These are phyloP conservation scores for Yamadazyma dendronema DNA, from an alignment of 1,139 yeast genomes.

Conservation along the genomic window DNA sequence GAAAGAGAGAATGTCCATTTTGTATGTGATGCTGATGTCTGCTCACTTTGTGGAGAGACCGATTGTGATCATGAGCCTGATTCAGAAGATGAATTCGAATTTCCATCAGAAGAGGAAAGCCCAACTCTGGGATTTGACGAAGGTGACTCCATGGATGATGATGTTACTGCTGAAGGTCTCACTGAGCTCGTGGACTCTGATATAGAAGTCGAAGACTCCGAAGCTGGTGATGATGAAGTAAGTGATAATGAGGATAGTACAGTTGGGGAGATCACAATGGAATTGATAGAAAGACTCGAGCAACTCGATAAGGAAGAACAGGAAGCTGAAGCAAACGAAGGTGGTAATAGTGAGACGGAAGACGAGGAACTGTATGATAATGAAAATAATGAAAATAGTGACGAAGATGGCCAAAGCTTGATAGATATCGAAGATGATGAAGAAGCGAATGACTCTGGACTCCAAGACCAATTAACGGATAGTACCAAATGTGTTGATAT, in stretches of 20 bases:
- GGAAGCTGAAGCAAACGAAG: no score
- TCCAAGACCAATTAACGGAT: conserved; percentile 27
- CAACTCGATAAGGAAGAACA: conserved; percentile 11
- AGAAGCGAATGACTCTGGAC: conserved; percentile 9
- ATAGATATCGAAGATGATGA: conserved; percentile 29
- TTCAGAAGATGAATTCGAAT: conserved; percentile 10
- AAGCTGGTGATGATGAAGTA: conserved; percentile 7
- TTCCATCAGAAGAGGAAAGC: conserved; percentile 24
- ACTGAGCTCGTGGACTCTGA: conserved; percentile 1
- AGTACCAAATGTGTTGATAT: conserved; percentile 57
- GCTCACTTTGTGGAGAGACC: conserved; percentile 69
- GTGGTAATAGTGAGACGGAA: conserved; percentile 18
- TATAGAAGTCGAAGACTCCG: conserved; percentile 14
- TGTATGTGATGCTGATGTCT: conserved; percentile 68
- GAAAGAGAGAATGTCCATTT: conserved; percentile 68
- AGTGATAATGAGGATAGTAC: conserved; percentile 5
- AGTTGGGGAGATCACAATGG: conserved; percentile 34
- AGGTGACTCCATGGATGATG: conserved; percentile 22
- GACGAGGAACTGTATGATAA: conserved; percentile 18
- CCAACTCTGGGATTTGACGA: no score
- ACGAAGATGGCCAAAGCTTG: conserved; percentile 24
- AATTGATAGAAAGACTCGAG: conserved; percentile 35
- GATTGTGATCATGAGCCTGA: conserved; percentile 46
- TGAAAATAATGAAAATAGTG: conserved; percentile 18
- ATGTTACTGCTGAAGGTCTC: conserved; percentile 12